Conservation (phyloP, 2,329 filamentous ascomycete species). For the Fusarium setosum region DNA sequence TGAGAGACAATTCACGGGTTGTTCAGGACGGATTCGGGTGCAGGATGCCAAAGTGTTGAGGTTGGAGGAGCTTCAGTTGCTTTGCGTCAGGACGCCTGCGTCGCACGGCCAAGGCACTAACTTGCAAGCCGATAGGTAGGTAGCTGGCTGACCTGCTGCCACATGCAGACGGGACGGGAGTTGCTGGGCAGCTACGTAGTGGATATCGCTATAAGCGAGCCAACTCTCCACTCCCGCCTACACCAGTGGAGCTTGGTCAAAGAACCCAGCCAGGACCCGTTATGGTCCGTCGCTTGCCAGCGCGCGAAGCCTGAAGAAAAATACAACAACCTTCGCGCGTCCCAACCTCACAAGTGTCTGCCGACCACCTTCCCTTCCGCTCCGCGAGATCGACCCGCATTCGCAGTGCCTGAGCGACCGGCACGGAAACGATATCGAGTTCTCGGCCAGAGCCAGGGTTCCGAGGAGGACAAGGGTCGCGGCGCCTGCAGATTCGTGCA, state of each 20-base stretch:
- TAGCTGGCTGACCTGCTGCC: not conserved
- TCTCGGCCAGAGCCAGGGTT: constrained; percentile 6
- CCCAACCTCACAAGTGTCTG: constrained; percentile 9
- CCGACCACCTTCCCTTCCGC: not conserved
- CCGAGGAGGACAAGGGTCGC: not conserved
- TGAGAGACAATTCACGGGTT: constrained; percentile 20
- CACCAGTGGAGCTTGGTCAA: constrained; percentile 3
- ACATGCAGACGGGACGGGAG: not conserved
- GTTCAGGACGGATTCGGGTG: not conserved
- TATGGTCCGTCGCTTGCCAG: constrained; percentile 2
- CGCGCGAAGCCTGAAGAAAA: constrained; percentile 32
- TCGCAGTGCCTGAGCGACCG: not conserved
- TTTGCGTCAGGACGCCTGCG: constrained; percentile 25
- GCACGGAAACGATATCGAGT: not conserved
- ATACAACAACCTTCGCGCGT: constrained; percentile 37
- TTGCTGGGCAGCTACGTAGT: constrained; percentile 26
- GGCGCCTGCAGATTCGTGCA: not conserved
- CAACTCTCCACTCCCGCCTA: constrained; percentile 7
- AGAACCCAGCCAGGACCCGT: constrained; percentile 4
- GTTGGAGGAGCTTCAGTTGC: constrained; percentile 21
- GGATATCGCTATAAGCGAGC: constrained; percentile 3
- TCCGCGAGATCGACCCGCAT: not conserved
- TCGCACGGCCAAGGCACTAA: constrained; percentile 25
- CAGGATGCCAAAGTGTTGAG: not conserved
- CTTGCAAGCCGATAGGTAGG: constrained; percentile 7